Base-by-base conservation (phyloP, 306 rosid genomes). In the Alnus rubra region DNA sequence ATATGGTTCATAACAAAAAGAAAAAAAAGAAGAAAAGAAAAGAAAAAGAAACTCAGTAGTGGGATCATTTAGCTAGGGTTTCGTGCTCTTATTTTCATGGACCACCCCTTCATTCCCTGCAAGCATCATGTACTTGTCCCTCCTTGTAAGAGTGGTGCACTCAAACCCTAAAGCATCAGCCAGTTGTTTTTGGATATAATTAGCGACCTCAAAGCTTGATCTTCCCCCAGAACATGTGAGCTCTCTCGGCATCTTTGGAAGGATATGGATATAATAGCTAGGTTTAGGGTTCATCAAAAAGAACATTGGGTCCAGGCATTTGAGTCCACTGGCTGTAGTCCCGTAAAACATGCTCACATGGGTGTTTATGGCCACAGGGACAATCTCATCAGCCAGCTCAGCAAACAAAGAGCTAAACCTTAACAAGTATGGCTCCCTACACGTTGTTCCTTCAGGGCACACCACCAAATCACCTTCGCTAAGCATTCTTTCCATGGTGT, bases 381-480 rank as follows among this genome's bases (percentile, higher is more conserved):
- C 96, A 54, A 95, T 93, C 53, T 93, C 92, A 54, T 95, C 94
- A 6, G 90, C 90, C 77, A 95, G 35, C 64, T 95, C 99, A 0
- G 99, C 99, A 85, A 95, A 95, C 12, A 95, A 30, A 7, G 98
- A 94, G 75, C 98, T 95, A 60, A 95, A 95, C 70, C 99, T 90
- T 51, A 95, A 44, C 72, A 95, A 49, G 70, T 93, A 95, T 11
- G 99, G 99, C 80, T 95, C 98, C 35, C 99, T 88, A 51, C 99
- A 95, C 5, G 99, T 95, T 75, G 99, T 95, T 74, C 99, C 99
- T 81, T 95, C 99, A 30, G 99, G 99, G 55, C 99, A 95, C 5
- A 95, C 99, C 30, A 93, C 98, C 82, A 95, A 81, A 53, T 95
- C 98, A 3, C 98, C 99, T 87, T 91, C 87, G 1, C 42, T 77